phyloP scores from a whole-genome alignment of 177 flowering plant species.

The Vitis hybrid region DNA sequence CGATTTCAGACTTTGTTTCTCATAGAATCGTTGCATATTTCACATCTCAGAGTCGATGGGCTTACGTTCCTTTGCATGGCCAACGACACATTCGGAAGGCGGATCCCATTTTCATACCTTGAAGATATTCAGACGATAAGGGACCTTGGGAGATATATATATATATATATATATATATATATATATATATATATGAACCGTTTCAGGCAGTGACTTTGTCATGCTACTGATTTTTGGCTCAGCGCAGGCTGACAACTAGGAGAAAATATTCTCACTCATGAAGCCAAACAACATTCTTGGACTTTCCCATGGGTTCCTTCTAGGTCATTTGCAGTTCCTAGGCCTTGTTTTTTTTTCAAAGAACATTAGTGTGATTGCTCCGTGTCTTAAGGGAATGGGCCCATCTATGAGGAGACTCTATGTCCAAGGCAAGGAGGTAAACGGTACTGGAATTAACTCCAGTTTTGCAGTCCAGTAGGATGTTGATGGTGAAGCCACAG shows the following conservation, averaged over 20 bases:
- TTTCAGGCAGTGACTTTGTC: constrained; percentile 85
- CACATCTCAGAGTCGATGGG: constrained; percentile 85
- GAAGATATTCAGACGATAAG: constrained; percentile 8
- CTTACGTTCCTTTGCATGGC: constrained; percentile 92
- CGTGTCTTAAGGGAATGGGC: constrained; percentile 98
- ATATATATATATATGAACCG: constrained; percentile 54
- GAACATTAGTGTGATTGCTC: constrained; percentile 90
- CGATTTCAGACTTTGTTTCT: constrained; percentile 88
- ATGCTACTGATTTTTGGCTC: constrained; percentile 88
- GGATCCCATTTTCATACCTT: too few species aligned
- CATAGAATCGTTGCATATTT: constrained; percentile 91
- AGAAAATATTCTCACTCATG: constrained; percentile 89
- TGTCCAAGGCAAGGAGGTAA: constrained; percentile 92
- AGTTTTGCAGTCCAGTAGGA: constrained; percentile 96
- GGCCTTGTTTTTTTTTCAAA: constrained; percentile 79
- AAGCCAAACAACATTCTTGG: constrained; percentile 98
- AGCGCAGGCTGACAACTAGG: constrained; percentile 98
- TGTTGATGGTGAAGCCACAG: too few species aligned
- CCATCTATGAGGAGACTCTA: constrained; percentile 96
- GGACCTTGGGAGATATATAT: constrained; percentile 88
- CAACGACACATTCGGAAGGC: constrained; percentile 88
- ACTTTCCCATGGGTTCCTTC: constrained; percentile 95
- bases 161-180: too few species aligned
- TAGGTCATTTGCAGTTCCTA: constrained; percentile 91
- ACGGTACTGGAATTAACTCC: constrained; percentile 96